Percentiles rank a stretch among this genome's conserved stretches.
These are phyloP conservation scores for Carex littledalei DNA, from an alignment of 176 grass and related monocot species.

Conservation along the genomic window DNA sequence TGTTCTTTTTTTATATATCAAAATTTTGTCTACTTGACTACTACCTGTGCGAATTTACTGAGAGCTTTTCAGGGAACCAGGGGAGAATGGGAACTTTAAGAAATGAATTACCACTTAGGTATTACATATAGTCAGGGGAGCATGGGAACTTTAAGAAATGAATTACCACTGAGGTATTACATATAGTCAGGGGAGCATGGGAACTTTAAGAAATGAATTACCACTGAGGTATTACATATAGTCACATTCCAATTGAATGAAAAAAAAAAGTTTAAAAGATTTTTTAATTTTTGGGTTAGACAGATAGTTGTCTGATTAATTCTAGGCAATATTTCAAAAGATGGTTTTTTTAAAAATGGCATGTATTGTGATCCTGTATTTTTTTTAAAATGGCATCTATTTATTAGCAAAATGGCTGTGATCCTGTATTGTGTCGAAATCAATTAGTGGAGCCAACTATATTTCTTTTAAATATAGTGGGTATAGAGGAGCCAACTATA, in stretches of 20 bases:
- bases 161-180: neutral
- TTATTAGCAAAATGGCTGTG: too few species aligned
- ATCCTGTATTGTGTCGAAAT: too few species aligned
- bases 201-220: neutral
- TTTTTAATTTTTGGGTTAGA: neutral
- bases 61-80: neutral
- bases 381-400: too few species aligned
- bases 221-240: neutral
- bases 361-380: too few species aligned
- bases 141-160: neutral
- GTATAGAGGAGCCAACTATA: neutral
- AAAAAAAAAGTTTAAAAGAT: neutral
- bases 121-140: neutral
- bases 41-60: neutral
- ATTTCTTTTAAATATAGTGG: too few species aligned
- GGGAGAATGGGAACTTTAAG: neutral
- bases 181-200: neutral
- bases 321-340: neutral
- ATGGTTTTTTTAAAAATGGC: too few species aligned
- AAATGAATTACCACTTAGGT: neutral
- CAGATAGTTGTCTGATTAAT: neutral
- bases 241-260: neutral
- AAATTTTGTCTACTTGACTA: neutral
- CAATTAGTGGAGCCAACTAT: neutral
- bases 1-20: neutral